These are phyloP conservation scores for Pseudogymnoascus sp. DNA, from an alignment of 2,329 filamentous ascomycete genomes.

Conservation along the genomic window DNA sequence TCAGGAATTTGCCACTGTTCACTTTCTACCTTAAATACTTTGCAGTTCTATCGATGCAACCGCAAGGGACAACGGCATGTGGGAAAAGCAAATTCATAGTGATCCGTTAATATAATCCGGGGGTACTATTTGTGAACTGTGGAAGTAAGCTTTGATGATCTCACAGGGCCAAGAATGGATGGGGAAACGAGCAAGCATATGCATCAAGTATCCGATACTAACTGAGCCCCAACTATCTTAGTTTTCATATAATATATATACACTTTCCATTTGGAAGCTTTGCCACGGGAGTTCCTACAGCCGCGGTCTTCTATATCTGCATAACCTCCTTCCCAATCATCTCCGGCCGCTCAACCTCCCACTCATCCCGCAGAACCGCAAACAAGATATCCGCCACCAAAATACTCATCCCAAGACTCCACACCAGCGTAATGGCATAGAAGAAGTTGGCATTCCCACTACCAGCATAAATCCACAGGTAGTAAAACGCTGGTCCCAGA, in stretches of 20 bases:
- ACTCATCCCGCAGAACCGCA: constrained; percentile 83
- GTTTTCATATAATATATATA: neutral
- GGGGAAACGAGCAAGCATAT: neutral
- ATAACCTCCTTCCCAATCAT: constrained; percentile 76
- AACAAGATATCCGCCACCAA: constrained; percentile 83
- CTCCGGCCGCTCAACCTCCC: constrained; percentile 86
- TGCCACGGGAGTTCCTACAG: neutral
- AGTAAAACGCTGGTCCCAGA: constrained; percentile 89
- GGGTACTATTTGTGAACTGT: too few species aligned
- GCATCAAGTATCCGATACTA: neutral
- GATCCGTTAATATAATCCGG: too few species aligned
- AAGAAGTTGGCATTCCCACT: constrained; percentile 99
- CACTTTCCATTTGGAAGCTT: neutral
- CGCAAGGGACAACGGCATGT: too few species aligned
- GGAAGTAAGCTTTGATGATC: neutral
- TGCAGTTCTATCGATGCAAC: too few species aligned
- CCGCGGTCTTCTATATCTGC: constrained; percentile 24
- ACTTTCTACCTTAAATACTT: too few species aligned
- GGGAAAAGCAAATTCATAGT: too few species aligned
- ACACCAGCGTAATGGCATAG: constrained; percentile 97
- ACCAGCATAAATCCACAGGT: constrained; percentile 96
- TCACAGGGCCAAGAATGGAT: neutral
- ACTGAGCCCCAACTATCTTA: neutral
- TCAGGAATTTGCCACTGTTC: too few species aligned
- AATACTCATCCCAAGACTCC: constrained; percentile 84